Percentiles rank a stretch among this genome's conserved stretches.
phyloP scores from a whole-genome alignment of 2,329 filamentous ascomycete genomes.

The Achaetomium macrosporum region DNA sequence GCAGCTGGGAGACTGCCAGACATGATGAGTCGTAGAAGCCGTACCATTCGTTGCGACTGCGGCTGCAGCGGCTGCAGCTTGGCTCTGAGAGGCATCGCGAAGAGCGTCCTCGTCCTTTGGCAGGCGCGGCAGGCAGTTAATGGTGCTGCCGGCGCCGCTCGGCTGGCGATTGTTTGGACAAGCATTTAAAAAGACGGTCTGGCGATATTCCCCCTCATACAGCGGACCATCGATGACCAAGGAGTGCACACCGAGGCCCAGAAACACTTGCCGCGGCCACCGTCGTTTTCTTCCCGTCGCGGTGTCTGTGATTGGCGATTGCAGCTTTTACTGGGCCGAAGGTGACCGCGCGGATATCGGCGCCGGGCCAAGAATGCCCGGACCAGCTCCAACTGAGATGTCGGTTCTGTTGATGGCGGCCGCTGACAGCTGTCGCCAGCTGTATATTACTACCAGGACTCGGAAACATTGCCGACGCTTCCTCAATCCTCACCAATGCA shows the following conservation, averaged over 20 bases:
- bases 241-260: conserved; percentile 11
- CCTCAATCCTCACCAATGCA: too few relatives aligned
- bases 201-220: conserved; percentile 5
- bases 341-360: conserved; percentile 15
- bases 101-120: conserved; percentile 11
- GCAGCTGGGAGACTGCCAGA: background rate
- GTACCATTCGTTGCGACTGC: conserved; percentile 14
- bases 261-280: conserved; percentile 11
- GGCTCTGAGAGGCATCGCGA: conserved; percentile 73
- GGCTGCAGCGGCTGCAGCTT: conserved; percentile 58
- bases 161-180: conserved; percentile 46
- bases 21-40: background rate
- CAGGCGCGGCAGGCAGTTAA: conserved; percentile 37
- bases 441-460: too few relatives aligned
- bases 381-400: conserved; percentile 2
- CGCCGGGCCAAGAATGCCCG: background rate
- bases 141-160: conserved; percentile 48
- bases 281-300: conserved; percentile 6
- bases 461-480: too few relatives aligned
- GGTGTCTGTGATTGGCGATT: conserved; percentile 6
- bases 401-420: conserved; percentile 10
- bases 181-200: conserved; percentile 38
- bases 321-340: conserved; percentile 21
- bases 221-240: conserved; percentile 14
- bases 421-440: conserved; percentile 6